These are phyloP conservation scores for Calcarisporium arbuscula DNA, from an alignment of 2,329 filamentous ascomycete species.

Conservation along the genomic window DNA sequence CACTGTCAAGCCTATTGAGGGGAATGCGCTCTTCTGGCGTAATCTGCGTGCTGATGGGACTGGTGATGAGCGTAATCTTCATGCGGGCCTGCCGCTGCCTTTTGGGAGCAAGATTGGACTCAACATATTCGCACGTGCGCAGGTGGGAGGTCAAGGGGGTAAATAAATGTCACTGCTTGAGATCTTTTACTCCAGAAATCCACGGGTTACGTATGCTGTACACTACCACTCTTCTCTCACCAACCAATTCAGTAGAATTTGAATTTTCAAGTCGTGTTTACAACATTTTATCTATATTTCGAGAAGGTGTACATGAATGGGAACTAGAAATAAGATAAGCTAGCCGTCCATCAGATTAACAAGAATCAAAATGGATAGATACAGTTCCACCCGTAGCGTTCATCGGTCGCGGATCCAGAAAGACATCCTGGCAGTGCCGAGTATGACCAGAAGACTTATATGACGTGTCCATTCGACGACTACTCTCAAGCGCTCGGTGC, in stretches of 20 bases:
- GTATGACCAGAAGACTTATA: not conserved
- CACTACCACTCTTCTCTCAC: too few relatives aligned
- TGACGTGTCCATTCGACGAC: not conserved
- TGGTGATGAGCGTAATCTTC: not conserved
- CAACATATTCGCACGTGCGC: not conserved
- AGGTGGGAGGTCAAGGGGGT: too few relatives aligned
- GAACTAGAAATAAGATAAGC: conserved; percentile 10
- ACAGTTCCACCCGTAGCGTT: not conserved
- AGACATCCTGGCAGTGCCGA: not conserved
- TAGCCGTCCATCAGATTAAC: too few relatives aligned
- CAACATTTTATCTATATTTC: too few relatives aligned
- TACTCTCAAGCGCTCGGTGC: not conserved
- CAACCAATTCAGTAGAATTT: too few relatives aligned
- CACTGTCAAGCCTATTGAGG: not conserved
- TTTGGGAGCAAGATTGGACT: not conserved
- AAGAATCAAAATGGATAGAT: not conserved
- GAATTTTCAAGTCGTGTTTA: too few relatives aligned
- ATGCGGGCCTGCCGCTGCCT: not conserved
- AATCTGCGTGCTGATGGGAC: not conserved
- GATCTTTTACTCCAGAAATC: too few relatives aligned
- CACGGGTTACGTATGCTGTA: too few relatives aligned
- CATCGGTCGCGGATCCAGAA: not conserved
- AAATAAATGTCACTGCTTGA: too few relatives aligned
- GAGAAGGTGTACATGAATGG: too few relatives aligned
- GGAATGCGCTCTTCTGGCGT: not conserved